Conservation (phyloP, 2,329 filamentous ascomycete genomes). For the Colletotrichum sp. region DNA sequence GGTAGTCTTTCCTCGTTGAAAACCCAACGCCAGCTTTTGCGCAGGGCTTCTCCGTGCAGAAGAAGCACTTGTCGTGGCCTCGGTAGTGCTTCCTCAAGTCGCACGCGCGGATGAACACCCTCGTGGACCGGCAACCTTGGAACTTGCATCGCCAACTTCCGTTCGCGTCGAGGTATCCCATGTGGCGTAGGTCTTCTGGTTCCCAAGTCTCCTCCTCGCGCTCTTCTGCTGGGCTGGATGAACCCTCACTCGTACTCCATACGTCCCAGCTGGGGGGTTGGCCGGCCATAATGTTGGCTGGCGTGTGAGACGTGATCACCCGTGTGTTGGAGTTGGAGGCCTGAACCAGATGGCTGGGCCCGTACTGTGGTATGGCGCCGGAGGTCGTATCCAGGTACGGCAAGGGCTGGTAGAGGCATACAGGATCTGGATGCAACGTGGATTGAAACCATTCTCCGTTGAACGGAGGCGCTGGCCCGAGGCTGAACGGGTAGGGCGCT, state of each 20-base stretch:
- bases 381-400: neutral
- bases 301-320: neutral
- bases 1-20: slow-evolving; percentile 2
- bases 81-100: slow-evolving; percentile 8
- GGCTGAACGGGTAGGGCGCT: neutral
- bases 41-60: slow-evolving; percentile 5
- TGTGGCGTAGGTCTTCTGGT: neutral
- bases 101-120: slow-evolving; percentile 4
- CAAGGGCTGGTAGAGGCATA: neutral
- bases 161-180: slow-evolving; percentile 7
- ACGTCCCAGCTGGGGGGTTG: neutral
- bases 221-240: neutral
- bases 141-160: slow-evolving; percentile 7
- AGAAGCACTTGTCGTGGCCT: slow-evolving; percentile 7
- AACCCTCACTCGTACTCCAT: neutral
- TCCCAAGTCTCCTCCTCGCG: neutral
- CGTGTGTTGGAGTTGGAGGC: neutral
- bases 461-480: neutral
- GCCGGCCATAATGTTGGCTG: neutral
- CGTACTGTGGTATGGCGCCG: neutral
- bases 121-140: neutral
- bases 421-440: neutral
- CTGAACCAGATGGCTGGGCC: neutral
- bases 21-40: neutral
- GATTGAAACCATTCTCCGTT: neutral